Evolutionary conservation across 2,329 filamentous ascomycete species (phyloP), one percentile per base, ranked within the genome.

Genomic region (Coniochaeta sp.): DNA sequence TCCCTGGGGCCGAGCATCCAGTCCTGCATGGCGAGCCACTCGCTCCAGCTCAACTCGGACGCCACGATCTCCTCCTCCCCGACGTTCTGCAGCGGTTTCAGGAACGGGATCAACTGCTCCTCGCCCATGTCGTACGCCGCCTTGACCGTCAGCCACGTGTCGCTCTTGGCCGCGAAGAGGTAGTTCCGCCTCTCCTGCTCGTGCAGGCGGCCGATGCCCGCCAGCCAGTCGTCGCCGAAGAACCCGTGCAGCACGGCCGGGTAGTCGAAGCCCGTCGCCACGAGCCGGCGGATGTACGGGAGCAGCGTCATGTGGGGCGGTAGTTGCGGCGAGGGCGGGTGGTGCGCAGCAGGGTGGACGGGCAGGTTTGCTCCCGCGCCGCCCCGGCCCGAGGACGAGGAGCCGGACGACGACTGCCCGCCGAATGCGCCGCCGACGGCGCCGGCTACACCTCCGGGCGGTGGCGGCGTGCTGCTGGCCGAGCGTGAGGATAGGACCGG

Each of bases 1-100:
- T 86, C 85, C 55, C 89, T 75, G 1, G 89, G 87, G 2, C 91
- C 91, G n/a, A 96, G 74, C 91, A 96, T 95, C 92, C 92, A 97
- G 67, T 96, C 92, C 68, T 96, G 90, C 89, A 96, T 95, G 12
- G 89, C 89, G 28, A 96, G 73, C 92, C 92, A 97, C 62, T 92
- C 86, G 65, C 90, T 95, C 94, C 94, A 99, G 54, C 79, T 84
- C 55, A 81, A 79, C 71, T 97, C 92, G 0, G 91, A 91, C 13
- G 75, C 80, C 56, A 88, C 81, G 55, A 97, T 89, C 71, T 97
- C 94, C 20, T 82, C 80, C 62, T 92, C 83, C 7, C 82, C 81
- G 1, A 87, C 83, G 51, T 84, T 81, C 61, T 87, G 84, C n/a
- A 96, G 72, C 4, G 92, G 91, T 58, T 85, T 84, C 60, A 97